Conservation (phyloP, 2,329 filamentous ascomycete species). For the Penicillium janthinellum region DNA sequence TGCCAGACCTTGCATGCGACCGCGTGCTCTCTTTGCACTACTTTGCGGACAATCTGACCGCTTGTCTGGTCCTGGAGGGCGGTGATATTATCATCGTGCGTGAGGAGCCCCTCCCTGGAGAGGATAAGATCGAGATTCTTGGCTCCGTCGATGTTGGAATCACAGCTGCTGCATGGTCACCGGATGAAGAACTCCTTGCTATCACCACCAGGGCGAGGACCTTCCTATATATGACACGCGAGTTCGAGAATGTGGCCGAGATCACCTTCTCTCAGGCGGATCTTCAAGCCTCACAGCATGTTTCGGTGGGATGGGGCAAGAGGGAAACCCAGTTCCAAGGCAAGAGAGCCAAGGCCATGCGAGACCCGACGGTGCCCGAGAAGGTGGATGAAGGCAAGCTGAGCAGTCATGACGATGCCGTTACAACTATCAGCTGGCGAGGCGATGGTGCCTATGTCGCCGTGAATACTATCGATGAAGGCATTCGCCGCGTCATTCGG, state of each 20-base stretch:
- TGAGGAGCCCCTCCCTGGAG: conserved; percentile 66
- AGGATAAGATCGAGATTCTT: conserved; percentile 89
- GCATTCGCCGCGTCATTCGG: conserved; percentile 74
- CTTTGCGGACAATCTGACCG: conserved; percentile 75
- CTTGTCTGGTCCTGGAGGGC: conserved; percentile 81
- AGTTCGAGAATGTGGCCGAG: conserved; percentile 82
- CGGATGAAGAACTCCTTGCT: conserved; percentile 87
- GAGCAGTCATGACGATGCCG: conserved; percentile 71
- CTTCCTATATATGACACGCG: conserved; percentile 87
- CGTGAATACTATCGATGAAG: conserved; percentile 74
- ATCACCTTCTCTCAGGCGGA: conserved; percentile 72
- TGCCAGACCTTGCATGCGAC: conserved; percentile 74
- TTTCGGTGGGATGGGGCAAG: conserved; percentile 97
- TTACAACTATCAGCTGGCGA: conserved; percentile 81
- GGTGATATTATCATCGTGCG: conserved; percentile 87
- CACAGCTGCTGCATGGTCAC: conserved; percentile 86
- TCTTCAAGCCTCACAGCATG: conserved; percentile 84
- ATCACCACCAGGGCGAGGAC: conserved; percentile 79
- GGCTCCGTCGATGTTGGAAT: conserved; percentile 94
- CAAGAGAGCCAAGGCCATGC: conserved; percentile 78
- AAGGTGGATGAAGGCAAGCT: conserved; percentile 81
- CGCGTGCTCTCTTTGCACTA: conserved; percentile 77
- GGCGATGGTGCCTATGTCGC: conserved; percentile 92
- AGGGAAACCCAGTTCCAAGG: conserved; percentile 98
- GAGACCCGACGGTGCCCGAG: conserved; percentile 93